phyloP scores from a whole-genome alignment of 805 yeast species.

The Yamadazyma sp. region DNA sequence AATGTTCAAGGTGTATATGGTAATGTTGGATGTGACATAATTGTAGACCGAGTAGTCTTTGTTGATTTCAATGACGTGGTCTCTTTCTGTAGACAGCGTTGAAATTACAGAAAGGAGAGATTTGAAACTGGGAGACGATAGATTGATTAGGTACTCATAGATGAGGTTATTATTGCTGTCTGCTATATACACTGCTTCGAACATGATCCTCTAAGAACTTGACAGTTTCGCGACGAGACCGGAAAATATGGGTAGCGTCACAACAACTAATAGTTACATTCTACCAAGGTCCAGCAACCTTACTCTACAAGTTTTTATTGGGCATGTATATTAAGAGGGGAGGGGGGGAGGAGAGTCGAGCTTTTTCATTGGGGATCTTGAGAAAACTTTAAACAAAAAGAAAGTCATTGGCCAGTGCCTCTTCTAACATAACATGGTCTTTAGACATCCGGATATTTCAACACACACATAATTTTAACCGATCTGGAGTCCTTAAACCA shows the following conservation, averaged over 20 bases:
- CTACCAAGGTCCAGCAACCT: too few species aligned
- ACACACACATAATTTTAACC: constrained; percentile 12
- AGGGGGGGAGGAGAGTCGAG: constrained; percentile 15
- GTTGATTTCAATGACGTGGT: constrained; percentile 30
- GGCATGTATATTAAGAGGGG: constrained; percentile 12
- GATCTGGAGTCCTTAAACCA: not conserved
- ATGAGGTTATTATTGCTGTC: constrained; percentile 34
- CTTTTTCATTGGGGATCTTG: constrained; percentile 13
- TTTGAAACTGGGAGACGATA: constrained; percentile 32
- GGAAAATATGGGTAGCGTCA: not conserved
- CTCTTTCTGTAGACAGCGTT: constrained; percentile 4
- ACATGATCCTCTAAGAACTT: constrained; percentile 22
- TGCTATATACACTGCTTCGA: constrained; percentile 44
- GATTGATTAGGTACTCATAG: constrained; percentile 34
- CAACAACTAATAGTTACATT: too few species aligned
- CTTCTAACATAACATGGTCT: not conserved
- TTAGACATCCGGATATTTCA: constrained; percentile 6
- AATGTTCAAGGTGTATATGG: constrained; percentile 29
- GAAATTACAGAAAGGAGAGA: constrained; percentile 21
- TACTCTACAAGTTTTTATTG: too few species aligned
- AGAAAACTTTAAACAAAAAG: constrained; percentile 6
- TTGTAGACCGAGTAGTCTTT: constrained; percentile 28
- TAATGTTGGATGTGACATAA: constrained; percentile 22
- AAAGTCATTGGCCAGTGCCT: constrained; percentile 1
- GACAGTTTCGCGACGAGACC: constrained; percentile 2